Conservation (phyloP, 768 basidiomycete genomes). For the Calocera cornea region DNA sequence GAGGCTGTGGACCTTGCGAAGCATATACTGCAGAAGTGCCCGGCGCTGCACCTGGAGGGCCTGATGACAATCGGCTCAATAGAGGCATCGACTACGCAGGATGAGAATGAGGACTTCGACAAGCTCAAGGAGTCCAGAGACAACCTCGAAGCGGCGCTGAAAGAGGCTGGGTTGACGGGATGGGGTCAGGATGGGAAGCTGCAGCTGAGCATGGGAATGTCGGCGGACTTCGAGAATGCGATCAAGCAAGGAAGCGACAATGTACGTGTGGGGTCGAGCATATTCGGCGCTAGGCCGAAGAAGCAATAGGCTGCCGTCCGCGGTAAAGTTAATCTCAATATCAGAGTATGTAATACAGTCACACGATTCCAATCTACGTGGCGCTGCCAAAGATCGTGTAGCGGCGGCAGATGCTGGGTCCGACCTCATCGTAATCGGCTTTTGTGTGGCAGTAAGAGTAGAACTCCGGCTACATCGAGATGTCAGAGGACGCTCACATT, state of each 20-base stretch:
- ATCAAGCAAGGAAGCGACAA: constrained; percentile 71
- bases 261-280: constrained; percentile 81
- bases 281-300: constrained; percentile 62
- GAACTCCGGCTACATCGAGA: constrained; percentile 63
- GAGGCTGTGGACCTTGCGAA: constrained; percentile 55
- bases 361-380: constrained; percentile 5
- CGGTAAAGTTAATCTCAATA: neutral
- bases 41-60: constrained; percentile 61
- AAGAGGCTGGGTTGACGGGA: constrained; percentile 24
- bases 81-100: constrained; percentile 44
- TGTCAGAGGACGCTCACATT: neutral
- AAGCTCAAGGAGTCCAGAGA: constrained; percentile 50
- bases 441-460: constrained; percentile 89
- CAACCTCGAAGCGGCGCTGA: constrained; percentile 37
- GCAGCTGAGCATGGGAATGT: constrained; percentile 91
- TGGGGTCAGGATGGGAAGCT: constrained; percentile 35
- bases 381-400: constrained; percentile 74
- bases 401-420: constrained; percentile 79
- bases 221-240: constrained; percentile 82
- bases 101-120: constrained; percentile 62
- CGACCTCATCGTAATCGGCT: constrained; percentile 86
- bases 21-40: constrained; percentile 59
- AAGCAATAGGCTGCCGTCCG: constrained; percentile 24
- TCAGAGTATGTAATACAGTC: constrained; percentile 4
- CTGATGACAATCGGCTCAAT: constrained; percentile 95